Evolutionary conservation across 2,329 filamentous ascomycete genomes (phyloP).

Genomic region (Monosporascus cannonballus): DNA sequence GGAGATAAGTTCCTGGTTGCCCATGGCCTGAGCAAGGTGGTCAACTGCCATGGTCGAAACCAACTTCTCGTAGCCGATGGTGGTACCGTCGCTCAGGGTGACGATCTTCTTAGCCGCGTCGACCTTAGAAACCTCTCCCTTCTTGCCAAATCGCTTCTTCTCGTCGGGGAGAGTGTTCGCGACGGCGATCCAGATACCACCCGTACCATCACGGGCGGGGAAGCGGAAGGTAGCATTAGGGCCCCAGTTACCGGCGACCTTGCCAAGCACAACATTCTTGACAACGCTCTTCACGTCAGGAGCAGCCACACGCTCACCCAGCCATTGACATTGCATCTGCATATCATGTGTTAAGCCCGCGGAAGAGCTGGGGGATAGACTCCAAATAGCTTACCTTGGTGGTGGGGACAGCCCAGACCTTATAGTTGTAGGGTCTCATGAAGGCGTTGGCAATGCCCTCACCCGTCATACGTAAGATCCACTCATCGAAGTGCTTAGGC

Average conservation of each 20-base stretch:
- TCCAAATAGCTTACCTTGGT: constrained; percentile 64
- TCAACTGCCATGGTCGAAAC: constrained; percentile 97
- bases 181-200: constrained; percentile 98
- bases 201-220: constrained; percentile 89
- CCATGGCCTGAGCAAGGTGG: constrained; percentile 79
- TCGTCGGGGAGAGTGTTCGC: constrained; percentile 87
- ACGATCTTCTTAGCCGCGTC: constrained; percentile 82
- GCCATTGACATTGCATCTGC: constrained; percentile 98
- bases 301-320: constrained; percentile 95
- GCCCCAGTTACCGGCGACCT: constrained; percentile 95
- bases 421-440: constrained; percentile 99
- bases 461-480: constrained; percentile 91
- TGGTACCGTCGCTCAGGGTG: constrained; percentile 76
- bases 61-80: constrained; percentile 85
- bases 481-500: constrained; percentile 96
- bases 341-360: constrained; percentile 2
- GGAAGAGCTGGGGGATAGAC: no score
- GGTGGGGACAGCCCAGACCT: constrained; percentile 98
- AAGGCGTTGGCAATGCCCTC: constrained; percentile 87
- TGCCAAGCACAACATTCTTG: constrained; percentile 91
- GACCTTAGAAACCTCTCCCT: constrained; percentile 78
- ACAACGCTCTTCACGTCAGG: constrained; percentile 92
- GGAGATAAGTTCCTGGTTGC: constrained; percentile 73
- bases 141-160: constrained; percentile 85
- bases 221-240: constrained; percentile 98